Evolutionary conservation across 129 eudicot genomes (phyloP), one percentile per base, ranked within the genome.

Genomic region (Ambrosia trifida): DNA sequence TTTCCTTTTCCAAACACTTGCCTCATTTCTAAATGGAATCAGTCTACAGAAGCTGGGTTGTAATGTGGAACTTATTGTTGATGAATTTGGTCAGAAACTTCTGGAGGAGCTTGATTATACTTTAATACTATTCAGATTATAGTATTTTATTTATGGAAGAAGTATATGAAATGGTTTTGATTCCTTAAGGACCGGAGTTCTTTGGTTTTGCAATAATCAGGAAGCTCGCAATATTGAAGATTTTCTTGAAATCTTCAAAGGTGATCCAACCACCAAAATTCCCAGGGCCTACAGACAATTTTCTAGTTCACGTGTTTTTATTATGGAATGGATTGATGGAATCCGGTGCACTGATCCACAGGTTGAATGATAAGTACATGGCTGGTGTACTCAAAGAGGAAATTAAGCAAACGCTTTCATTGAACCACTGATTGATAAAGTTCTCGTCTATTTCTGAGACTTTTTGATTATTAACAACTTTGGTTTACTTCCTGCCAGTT

Each of bases 301-400:
- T 47, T 89, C 83, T 74, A 96, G 99, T 68, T 79, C 99, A 79
- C 99, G 99, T 28, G 99, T 94, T 73, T 49, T 94, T 50, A 97
- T 94, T 60, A 94, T 94, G 99, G 99, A 94, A 80, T 94, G 99
- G 99, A 94, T 94, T 81, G 99, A 94, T 85, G 99, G 99, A 52
- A 86, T 94, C 53, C 90, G 99, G 65, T 94, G 99, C 76, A 94
- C 99, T 62, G 87, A 94, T 74, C 99, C 99, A 70, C 95, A 90
- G 96, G 99, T 94, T 50, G 75, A 52, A 43, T 45, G 32, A 53
- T 40, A 57, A n/a, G n/a, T n/a, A n/a, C n/a, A n/a, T n/a, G n/a
- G n/a, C n/a, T n/a, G n/a, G n/a, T n/a, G n/a, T n/a, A n/a, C n/a
- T n/a, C n/a, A n/a, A n/a, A n/a, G n/a, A n/a, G n/a, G n/a, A n/a